Evolutionary conservation across 2,329 filamentous ascomycete species (phyloP).

Genomic region (Canariomyces notabilis): DNA sequence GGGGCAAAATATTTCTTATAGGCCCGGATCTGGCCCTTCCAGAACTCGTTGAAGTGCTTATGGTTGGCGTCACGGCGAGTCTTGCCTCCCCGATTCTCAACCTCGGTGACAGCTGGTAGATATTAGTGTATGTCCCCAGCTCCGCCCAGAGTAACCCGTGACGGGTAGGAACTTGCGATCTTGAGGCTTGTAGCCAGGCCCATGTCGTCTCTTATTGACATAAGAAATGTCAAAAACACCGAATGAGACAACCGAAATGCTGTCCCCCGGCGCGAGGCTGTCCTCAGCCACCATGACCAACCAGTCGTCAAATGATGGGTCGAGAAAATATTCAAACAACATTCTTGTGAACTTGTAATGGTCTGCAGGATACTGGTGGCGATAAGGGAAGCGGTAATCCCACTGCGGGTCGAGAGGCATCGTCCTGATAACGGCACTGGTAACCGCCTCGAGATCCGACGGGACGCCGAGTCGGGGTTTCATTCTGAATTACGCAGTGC

Average conservation of each 20-base stretch:
- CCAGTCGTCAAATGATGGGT: constrained; percentile 23
- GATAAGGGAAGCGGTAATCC: constrained; percentile 24
- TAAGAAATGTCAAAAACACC: constrained; percentile 24
- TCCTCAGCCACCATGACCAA: constrained; percentile 25
- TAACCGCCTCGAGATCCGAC: constrained; percentile 21
- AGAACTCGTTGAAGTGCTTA: constrained; percentile 20
- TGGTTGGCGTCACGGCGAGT: constrained; percentile 23
- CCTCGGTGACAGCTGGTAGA: constrained; percentile 18
- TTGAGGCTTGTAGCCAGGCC: constrained; percentile 19
- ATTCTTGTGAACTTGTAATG: constrained; percentile 23
- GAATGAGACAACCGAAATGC: constrained; percentile 17
- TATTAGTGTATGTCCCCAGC: constrained; percentile 6
- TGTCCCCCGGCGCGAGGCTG: constrained; percentile 9
- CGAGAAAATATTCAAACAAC: constrained; percentile 23
- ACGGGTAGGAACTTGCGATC: constrained; percentile 21
- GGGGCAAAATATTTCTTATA: constrained; percentile 19
- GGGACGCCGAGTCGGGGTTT: constrained; percentile 20
- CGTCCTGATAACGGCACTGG: constrained; percentile 21
- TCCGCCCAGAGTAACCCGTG: neutral
- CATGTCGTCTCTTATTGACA: constrained; percentile 19
- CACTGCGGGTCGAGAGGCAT: constrained; percentile 26
- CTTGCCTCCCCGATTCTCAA: constrained; percentile 20
- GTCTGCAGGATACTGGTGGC: constrained; percentile 20
- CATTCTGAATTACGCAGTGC: constrained; percentile 16
- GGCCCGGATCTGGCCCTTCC: constrained; percentile 20